These are phyloP conservation scores for Streptanthus diversifolius DNA, from an alignment of 345 rosid genomes.

Conservation along the genomic window DNA sequence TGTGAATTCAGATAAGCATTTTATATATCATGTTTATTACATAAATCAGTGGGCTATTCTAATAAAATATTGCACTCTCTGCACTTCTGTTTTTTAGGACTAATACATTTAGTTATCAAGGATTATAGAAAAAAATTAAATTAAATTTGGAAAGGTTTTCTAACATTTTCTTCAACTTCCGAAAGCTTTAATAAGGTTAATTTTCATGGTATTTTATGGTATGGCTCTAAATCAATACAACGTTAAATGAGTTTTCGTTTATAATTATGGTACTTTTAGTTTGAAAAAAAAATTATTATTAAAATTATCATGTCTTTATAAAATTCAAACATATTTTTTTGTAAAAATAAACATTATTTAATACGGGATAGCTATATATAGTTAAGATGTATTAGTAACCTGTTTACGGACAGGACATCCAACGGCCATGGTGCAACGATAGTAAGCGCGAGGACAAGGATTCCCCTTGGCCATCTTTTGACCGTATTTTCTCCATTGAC, in stretches of 20 bases:
- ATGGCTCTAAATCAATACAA: not conserved
- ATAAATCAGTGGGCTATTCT: not conserved
- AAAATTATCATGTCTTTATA: not conserved
- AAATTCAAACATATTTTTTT: not conserved
- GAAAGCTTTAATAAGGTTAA: not conserved
- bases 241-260: not conserved
- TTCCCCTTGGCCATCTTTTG: slow-evolving; percentile 82
- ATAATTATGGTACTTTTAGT: not conserved
- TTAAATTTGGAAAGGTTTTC: not conserved
- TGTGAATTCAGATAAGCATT: not conserved
- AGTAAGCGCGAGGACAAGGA: slow-evolving; percentile 85
- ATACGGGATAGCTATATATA: not conserved
- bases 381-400: slow-evolving; percentile 23
- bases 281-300: not conserved
- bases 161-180: not conserved
- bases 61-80: not conserved
- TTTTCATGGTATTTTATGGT: not conserved
- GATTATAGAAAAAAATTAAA: not conserved
- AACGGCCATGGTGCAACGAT: slow-evolving; percentile 79
- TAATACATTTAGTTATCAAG: not conserved
- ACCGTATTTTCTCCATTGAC: slow-evolving; percentile 89
- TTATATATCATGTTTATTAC: not conserved
- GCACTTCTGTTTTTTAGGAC: not conserved
- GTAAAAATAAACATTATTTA: not conserved
- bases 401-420: slow-evolving; percentile 89